These are phyloP conservation scores for Volutella citrinella DNA, from an alignment of 2,329 filamentous ascomycete species.

Conservation along the genomic window DNA sequence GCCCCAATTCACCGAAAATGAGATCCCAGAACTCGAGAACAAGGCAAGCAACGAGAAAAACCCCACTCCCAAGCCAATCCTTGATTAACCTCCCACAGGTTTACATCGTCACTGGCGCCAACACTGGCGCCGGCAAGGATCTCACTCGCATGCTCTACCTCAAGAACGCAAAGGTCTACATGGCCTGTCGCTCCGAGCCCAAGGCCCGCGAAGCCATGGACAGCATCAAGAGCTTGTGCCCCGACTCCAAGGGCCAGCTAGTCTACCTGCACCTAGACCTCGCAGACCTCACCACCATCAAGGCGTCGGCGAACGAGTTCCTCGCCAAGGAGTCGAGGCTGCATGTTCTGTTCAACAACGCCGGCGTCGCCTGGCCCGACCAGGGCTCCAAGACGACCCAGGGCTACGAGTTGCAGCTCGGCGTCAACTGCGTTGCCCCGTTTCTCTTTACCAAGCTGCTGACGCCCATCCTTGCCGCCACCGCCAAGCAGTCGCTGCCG, in stretches of 20 bases:
- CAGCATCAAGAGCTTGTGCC: constrained; percentile 34
- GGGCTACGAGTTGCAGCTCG: constrained; percentile 41
- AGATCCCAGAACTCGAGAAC: constrained; percentile 54
- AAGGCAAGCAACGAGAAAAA: too few relatives aligned
- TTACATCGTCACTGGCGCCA: constrained; percentile 48
- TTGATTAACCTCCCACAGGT: too few relatives aligned
- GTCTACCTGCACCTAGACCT: constrained; percentile 43
- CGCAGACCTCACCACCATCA: constrained; percentile 34
- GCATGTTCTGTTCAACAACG: constrained; percentile 44
- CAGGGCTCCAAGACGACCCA: constrained; percentile 38
- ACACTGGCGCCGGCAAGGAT: constrained; percentile 48
- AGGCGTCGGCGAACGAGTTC: constrained; percentile 29
- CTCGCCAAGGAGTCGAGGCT: constrained; percentile 29
- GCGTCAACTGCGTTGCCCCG: constrained; percentile 38
- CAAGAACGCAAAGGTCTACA: constrained; percentile 52
- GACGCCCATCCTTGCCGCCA: constrained; percentile 32
- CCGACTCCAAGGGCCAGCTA: constrained; percentile 33
- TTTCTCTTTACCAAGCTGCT: constrained; percentile 39
- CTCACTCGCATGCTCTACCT: constrained; percentile 52
- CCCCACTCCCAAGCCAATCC: too few relatives aligned
- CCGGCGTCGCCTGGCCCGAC: constrained; percentile 40
- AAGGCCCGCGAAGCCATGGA: constrained; percentile 45
- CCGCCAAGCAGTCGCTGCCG: constrained; percentile 30
- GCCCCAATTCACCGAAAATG: constrained; percentile 41
- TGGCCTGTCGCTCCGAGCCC: constrained; percentile 45